phyloP scores from a whole-genome alignment of 1,139 yeast species.

The Geotrichum siamense region DNA sequence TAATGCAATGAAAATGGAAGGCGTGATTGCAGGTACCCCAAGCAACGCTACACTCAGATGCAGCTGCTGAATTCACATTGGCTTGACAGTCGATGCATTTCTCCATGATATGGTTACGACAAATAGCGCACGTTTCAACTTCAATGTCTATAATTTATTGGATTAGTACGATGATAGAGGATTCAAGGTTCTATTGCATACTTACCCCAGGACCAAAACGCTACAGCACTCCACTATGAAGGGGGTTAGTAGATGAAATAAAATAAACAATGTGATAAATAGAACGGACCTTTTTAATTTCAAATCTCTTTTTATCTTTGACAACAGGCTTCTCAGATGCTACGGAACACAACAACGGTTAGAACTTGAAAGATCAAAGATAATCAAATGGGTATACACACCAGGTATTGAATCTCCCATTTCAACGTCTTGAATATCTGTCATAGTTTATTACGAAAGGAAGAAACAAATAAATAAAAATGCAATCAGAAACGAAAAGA shows the following conservation, averaged over 20 bases:
- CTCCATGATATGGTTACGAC: conserved; percentile 97
- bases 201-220: conserved; percentile 98
- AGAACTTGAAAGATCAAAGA: too few relatives aligned
- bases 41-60: conserved; percentile 86
- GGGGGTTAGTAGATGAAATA: background rate
- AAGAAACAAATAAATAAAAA: too few relatives aligned
- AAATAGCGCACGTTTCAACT: conserved; percentile 95
- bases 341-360: too few relatives aligned
- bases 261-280: background rate
- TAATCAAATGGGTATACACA: too few relatives aligned
- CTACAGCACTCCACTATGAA: conserved; percentile 89
- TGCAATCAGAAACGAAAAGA: too few relatives aligned
- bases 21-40: conserved; percentile 97
- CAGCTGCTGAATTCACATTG: conserved; percentile 58
- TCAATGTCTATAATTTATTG: conserved; percentile 47
- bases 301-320: conserved; percentile 49
- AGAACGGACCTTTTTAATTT: conserved; percentile 47
- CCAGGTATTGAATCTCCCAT: too few relatives aligned
- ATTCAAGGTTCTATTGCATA: conserved; percentile 20
- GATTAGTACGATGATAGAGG: background rate
- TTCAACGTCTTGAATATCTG: conserved; percentile 16
- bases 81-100: conserved; percentile 97
- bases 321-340: background rate
- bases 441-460: too few relatives aligned
- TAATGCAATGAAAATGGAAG: conserved; percentile 90